Evolutionary conservation across 1,139 yeast species (phyloP), one percentile per base, ranked within the genome.

Genomic region (Pichia sp.): DNA sequence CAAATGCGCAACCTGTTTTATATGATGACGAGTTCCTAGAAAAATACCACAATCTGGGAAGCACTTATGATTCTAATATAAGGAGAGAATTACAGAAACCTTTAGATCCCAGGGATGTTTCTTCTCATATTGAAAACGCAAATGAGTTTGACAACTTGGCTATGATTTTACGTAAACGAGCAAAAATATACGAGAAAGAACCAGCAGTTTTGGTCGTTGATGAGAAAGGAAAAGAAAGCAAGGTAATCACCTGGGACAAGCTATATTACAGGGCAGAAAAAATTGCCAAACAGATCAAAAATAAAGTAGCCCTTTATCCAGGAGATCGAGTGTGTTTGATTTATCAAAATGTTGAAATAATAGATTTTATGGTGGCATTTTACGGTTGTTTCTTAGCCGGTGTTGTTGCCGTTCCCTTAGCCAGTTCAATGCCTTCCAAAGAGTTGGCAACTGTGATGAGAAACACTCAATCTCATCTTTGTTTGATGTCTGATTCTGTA

Each of bases 341-440:
- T 62, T 95, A 90, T 66, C 90, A 89, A 62, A 90, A 87, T 59
- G 80, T 80, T 36, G 99, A 95, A 68, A 84, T 90, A 1, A 78
- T 87, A 16, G 98, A 93, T 62, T 92, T 92, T 67, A 81, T 88
- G 0, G 81, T 88, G 1, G 96, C 98, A 0, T 70, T 95, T 16
- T 79, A 90, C 67, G 99, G 97, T 2, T 92, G 98, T 67, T 90
- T 93, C 64, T 75, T 93, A 60, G 96, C 97, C 0, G 97, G 96
- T 0, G 88, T 90, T 44, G 92, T 95, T 1, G 98, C 98, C 0
- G 95, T 95, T 10, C 99, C 99, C 0, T 82, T 90, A 47, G 87
- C 88, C 53, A 86, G 90, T 51, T 87, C 87, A 53, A 67, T 72
- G 1, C 76, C 81, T 13, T 82, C 86, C 46, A 75, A 74, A 52